phyloP scores from a whole-genome alignment of 805 yeast genomes.

The Yarrowia deformans region DNA sequence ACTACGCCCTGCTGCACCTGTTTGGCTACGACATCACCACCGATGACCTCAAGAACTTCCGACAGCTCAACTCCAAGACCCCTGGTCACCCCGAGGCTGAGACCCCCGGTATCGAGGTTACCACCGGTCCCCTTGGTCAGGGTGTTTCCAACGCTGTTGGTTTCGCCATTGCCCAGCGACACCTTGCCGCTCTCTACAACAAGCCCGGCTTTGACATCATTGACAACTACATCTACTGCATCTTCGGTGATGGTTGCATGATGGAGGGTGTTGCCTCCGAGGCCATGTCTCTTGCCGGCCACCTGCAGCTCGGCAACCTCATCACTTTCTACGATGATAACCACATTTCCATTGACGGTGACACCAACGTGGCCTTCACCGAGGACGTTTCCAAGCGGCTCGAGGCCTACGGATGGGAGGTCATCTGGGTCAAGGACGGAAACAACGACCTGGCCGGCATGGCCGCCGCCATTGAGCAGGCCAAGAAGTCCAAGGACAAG shows the following conservation, averaged over 20 bases:
- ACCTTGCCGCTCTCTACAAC: constrained; percentile 52
- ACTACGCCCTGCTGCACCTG: constrained; percentile 84
- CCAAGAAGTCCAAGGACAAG: constrained; percentile 48
- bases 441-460: constrained; percentile 49
- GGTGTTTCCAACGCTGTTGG: constrained; percentile 55
- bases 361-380: constrained; percentile 50
- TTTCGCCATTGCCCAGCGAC: constrained; percentile 53
- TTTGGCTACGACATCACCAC: constrained; percentile 81
- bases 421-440: constrained; percentile 52
- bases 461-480: constrained; percentile 50
- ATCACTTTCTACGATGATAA: constrained; percentile 53
- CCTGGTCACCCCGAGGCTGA: constrained; percentile 57
- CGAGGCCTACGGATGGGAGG: constrained; percentile 52
- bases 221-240: constrained; percentile 49
- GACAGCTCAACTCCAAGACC: constrained; percentile 87
- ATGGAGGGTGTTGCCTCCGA: constrained; percentile 55
- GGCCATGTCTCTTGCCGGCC: constrained; percentile 54
- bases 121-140: constrained; percentile 57
- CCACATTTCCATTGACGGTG: constrained; percentile 53
- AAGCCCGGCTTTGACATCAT: constrained; percentile 50
- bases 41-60: constrained; percentile 88
- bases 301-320: constrained; percentile 52
- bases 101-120: constrained; percentile 51
- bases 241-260: constrained; percentile 55
- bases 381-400: constrained; percentile 52